Base-by-base conservation (phyloP, 192 early-diverging fungal genomes). In the Hyaloraphidium curvatum region DNA sequence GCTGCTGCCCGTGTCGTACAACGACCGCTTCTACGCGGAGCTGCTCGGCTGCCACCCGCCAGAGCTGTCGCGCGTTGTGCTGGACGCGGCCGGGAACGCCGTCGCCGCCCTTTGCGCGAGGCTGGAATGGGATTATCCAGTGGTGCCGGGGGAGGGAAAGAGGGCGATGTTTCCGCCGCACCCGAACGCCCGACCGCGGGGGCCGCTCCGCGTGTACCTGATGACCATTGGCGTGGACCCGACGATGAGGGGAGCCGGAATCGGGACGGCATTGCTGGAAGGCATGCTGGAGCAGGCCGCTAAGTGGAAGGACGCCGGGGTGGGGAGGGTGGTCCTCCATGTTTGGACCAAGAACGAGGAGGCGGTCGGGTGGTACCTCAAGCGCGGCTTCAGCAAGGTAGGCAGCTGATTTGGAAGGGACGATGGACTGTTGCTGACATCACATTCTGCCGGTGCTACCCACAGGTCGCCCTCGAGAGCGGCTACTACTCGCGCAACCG, bases 401-500 rank as follows among this genome's bases (percentile, higher is more conserved):
- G n/a, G n/a, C n/a, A n/a, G n/a, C n/a, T n/a, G n/a, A n/a, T n/a
- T n/a, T n/a, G n/a, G n/a, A n/a, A n/a, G n/a, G n/a, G n/a, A n/a
- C n/a, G n/a, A n/a, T n/a, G n/a, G n/a, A n/a, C n/a, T n/a, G n/a
- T n/a, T n/a, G n/a, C n/a, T n/a, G n/a, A n/a, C n/a, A n/a, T n/a
- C n/a, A n/a, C n/a, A n/a, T n/a, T n/a, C n/a, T n/a, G n/a, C n/a
- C n/a, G n/a, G n/a, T n/a, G n/a, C n/a, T n/a, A n/a, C n/a, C n/a
- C n/a, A n/a, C n/a, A n/a, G n/a, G n/a, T n/a, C n/a, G n/a, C n/a
- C n/a, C n/a, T n/a, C n/a, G 43, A 48, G 43, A 48, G 25, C 17
- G 43, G 43, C 7, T 48, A 48, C 43, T 48, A 48, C 23, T 5
- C 43, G 43, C 43, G 25, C 19, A 48, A 48, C 43, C 14, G 25